Base-by-base conservation (phyloP, 2,329 filamentous ascomycete species). In the Claviceps fusiformis region DNA sequence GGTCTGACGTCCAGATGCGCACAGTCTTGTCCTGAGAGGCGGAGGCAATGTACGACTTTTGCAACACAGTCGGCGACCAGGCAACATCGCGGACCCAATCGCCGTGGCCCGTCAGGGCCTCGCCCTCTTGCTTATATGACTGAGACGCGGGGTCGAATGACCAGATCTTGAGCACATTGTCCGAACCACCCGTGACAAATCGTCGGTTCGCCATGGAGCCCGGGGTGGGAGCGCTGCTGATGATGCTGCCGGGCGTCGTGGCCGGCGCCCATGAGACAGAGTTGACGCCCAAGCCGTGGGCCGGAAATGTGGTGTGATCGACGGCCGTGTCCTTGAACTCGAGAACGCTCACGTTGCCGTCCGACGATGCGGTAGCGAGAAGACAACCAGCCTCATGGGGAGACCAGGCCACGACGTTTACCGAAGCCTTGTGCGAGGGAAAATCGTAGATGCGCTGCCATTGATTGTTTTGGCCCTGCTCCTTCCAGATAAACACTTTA, bases 1-100 rank as follows among this genome's bases (percentile, higher is more conserved):
- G 62, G 63, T 89, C 86, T 33, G 81, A 85, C 10, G 92, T 97
- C 93, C 93, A 98, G 73, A 98, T 96, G 62, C 90, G 84, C 59
- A 97, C 92, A 9, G 90, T 96, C 79, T 95, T 95, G 71, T 98
- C 93, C 74, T 97, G 91, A 54, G 87, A 91, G 11, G 92, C 93
- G 51, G 87, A 92, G 35, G 93, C 93, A 67, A 98, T 96, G 74
- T 98, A 98, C 56, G 86, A 89, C 78, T 95, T 96, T 64, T 91
- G 88, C 57, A 98, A 78, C 55, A 97, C 88, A 29, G 90, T 96
- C 11, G 93, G 93, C 52, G 87, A 92, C 93, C 93, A 98, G 15
- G 92, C 89, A 13, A 98, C 93, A 70, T 98, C 93, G 60, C 93
- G 85, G 55, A 98, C 93, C 93, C 93, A 98, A 75, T 97, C 93